A percentile compares a stretch with the other conserved stretches of the same genome.
These are phyloP conservation scores for Ocimum tenuiflorum DNA, from an alignment of 257 asterid genomes.

Conservation along the genomic window DNA sequence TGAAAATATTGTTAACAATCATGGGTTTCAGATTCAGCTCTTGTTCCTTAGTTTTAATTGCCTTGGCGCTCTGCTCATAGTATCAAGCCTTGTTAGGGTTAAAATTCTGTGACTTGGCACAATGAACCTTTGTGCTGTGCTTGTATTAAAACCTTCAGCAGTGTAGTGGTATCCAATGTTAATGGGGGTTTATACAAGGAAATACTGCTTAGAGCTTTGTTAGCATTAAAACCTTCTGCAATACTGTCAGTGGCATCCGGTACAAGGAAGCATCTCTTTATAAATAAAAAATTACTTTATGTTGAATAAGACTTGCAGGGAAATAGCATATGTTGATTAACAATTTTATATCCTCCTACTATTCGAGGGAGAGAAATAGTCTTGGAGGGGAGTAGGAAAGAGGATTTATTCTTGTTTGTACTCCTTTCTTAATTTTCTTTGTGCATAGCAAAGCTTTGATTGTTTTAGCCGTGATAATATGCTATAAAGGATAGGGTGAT, in stretches of 20 bases:
- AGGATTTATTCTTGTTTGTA: neutral
- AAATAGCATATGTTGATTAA: neutral
- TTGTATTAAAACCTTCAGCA: neutral
- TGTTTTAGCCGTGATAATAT: neutral
- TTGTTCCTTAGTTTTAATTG: neutral
- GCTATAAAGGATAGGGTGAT: neutral
- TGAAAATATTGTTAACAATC: neutral
- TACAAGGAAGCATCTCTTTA: neutral
- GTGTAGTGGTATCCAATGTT: neutral
- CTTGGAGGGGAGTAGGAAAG: no score
- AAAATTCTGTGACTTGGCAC: neutral
- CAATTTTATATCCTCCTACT: neutral
- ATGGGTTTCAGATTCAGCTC: neutral
- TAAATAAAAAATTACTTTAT: neutral
- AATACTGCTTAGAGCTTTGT: neutral
- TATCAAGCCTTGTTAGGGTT: neutral
- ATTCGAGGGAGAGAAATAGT: no score
- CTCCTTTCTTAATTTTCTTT: neutral
- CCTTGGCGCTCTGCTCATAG: neutral
- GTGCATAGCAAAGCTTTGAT: neutral
- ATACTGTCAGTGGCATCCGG: neutral
- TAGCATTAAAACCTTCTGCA: neutral
- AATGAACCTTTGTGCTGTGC: neutral
- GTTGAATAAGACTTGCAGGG: neutral
- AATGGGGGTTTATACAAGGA: neutral